Conservation (phyloP, 2,329 filamentous ascomycete genomes). For the Tolypocladium pustulatum region DNA sequence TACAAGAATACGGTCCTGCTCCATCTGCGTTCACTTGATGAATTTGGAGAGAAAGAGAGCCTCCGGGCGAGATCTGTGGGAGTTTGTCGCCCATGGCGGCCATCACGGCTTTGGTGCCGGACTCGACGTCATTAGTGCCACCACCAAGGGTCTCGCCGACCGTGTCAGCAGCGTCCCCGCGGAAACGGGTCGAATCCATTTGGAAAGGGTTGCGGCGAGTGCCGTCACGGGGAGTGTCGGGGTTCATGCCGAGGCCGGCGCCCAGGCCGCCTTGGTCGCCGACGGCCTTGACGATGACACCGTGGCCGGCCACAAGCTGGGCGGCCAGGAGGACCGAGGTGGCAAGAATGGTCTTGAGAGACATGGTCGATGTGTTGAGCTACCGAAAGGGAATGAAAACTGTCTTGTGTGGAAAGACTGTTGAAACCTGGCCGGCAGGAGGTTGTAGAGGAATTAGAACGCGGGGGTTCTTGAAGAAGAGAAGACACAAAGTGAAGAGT, state of each 20-base stretch:
- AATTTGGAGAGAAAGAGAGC: conserved; percentile 48
- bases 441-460: not conserved
- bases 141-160: conserved; percentile 48
- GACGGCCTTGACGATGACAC: conserved; percentile 46
- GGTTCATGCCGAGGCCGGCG: conserved; percentile 39
- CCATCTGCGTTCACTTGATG: conserved; percentile 60
- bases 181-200: conserved; percentile 53
- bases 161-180: conserved; percentile 36
- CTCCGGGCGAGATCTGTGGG: conserved; percentile 48
- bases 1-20: conserved; percentile 54
- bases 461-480: not conserved
- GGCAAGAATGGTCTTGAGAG: conserved; percentile 21
- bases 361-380: conserved; percentile 11
- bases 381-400: not conserved
- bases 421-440: conserved; percentile 4
- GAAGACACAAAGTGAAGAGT: not conserved
- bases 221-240: conserved; percentile 49
- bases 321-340: conserved; percentile 41
- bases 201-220: conserved; percentile 52
- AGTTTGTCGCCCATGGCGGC: conserved; percentile 43
- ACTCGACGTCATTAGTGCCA: conserved; percentile 46
- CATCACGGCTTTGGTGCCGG: conserved; percentile 47
- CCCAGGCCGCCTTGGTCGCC: conserved; percentile 48
- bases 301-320: conserved; percentile 49
- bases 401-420: not conserved